Conservation (phyloP, 208 protist genomes). For the Spongospora subterranea region DNA sequence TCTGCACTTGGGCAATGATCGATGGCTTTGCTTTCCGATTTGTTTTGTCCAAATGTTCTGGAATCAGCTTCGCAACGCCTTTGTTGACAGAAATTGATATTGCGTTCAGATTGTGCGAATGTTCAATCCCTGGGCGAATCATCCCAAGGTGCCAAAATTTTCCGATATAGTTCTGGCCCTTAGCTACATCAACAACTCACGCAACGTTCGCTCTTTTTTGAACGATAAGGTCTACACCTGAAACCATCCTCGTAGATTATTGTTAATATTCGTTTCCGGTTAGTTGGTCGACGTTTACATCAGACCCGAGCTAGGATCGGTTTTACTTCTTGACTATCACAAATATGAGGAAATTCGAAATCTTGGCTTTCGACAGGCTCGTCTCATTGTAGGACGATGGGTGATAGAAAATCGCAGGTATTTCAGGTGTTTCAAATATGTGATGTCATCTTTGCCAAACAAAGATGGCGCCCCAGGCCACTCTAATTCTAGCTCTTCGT, state of each 20-base stretch:
- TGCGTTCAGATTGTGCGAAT: background rate
- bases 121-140: background rate
- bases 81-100: too few species aligned
- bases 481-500: too few species aligned
- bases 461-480: too few species aligned
- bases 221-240: slow-evolving; percentile 35
- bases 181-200: slow-evolving; percentile 56
- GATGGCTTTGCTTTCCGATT: background rate
- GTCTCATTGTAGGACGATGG: slow-evolving; percentile 37
- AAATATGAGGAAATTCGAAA: slow-evolving; percentile 55
- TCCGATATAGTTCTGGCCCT: slow-evolving; percentile 35
- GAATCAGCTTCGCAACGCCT: too few species aligned
- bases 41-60: too few species aligned
- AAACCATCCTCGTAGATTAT: background rate
- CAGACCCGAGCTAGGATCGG: slow-evolving; percentile 30
- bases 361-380: slow-evolving; percentile 9
- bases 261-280: background rate
- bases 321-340: slow-evolving; percentile 50
- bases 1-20: background rate
- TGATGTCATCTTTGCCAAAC: background rate
- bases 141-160: slow-evolving; percentile 43
- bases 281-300: slow-evolving; percentile 55
- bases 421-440: background rate
- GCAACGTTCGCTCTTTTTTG: slow-evolving; percentile 21
- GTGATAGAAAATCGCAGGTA: slow-evolving; percentile 33